Evolutionary conservation across 1,139 yeast species (phyloP).

Genomic region (Zhuliangozyma parablackwelliae): DNA sequence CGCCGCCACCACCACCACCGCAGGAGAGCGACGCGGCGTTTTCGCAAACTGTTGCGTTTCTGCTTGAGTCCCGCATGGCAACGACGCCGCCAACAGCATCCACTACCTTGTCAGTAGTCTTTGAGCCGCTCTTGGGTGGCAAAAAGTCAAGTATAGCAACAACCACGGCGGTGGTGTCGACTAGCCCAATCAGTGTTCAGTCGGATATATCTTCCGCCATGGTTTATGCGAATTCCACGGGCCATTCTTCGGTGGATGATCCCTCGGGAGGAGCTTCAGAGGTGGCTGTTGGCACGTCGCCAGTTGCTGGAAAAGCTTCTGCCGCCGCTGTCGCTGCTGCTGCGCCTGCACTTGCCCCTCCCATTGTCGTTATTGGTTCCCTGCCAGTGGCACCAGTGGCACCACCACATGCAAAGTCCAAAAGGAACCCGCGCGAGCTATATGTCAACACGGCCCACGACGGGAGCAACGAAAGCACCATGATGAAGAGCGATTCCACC

Average conservation of each 20-base stretch:
- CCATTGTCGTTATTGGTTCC: no score
- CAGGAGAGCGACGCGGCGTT: no score
- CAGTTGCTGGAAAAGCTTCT: no score
- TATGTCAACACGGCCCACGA: background rate
- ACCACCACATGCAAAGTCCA: no score
- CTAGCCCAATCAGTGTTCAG: constrained; percentile 20
- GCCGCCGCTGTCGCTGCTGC: no score
- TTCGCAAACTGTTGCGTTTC: background rate
- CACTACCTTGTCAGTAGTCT: background rate
- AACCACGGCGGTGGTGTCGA: background rate
- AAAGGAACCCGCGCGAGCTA: no score
- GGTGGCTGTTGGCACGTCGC: no score
- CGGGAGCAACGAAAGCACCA: background rate
- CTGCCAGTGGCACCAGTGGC: no score
- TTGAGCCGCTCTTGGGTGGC: background rate
- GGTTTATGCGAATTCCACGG: constrained; percentile 1
- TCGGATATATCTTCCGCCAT: constrained; percentile 22
- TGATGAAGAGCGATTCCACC: background rate
- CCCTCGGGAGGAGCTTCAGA: no score
- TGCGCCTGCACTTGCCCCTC: no score
- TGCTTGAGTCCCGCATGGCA: background rate
- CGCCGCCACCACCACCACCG: no score
- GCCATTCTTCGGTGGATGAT: constrained; percentile 1
- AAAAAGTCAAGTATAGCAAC: background rate
- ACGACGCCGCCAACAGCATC: background rate